phyloP scores from a whole-genome alignment of 2,329 filamentous ascomycete species.

The Didymella segeticola region DNA sequence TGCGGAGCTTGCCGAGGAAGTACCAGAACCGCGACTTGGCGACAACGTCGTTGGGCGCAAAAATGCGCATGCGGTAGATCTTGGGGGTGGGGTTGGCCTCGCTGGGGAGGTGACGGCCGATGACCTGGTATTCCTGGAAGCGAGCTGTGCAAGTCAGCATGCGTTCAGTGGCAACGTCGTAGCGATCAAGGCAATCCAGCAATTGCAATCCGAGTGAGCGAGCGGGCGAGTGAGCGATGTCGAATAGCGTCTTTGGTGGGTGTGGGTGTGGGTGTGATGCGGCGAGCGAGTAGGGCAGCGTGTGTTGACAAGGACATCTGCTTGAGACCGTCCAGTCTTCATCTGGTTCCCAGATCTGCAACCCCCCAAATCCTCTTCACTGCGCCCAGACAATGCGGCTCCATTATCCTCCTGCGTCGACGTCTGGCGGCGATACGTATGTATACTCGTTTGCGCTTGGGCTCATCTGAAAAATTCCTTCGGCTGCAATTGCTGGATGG shows the following conservation, averaged over 20 bases:
- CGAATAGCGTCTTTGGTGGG: neutral
- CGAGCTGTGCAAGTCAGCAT: conserved; percentile 71
- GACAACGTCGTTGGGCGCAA: conserved; percentile 95
- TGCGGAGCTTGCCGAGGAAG: conserved; percentile 98
- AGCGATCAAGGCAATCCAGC: conserved; percentile 25
- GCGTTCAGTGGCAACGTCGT: conserved; percentile 9
- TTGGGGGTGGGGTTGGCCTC: conserved; percentile 96
- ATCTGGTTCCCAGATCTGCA: neutral
- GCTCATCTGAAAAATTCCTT: conserved; percentile 31
- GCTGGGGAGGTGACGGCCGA: conserved; percentile 97
- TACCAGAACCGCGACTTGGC: conserved; percentile 99
- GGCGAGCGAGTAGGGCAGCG: neutral
- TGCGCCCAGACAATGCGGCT: too few species aligned
- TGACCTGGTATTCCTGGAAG: conserved; percentile 99
- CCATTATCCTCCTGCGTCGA: neutral
- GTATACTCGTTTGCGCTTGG: conserved; percentile 20
- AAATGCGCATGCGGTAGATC: conserved; percentile 99
- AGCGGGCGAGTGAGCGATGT: neutral
- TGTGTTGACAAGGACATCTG: neutral
- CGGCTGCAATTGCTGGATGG: conserved; percentile 45
- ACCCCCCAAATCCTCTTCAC: neutral
- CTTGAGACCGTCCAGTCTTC: neutral
- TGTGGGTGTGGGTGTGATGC: neutral
- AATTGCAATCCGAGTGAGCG: conserved; percentile 34
- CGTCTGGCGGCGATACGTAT: conserved; percentile 3